Evolutionary conservation across 305 asterid genomes (phyloP).

Genomic region (Fraxinus latifolia): DNA sequence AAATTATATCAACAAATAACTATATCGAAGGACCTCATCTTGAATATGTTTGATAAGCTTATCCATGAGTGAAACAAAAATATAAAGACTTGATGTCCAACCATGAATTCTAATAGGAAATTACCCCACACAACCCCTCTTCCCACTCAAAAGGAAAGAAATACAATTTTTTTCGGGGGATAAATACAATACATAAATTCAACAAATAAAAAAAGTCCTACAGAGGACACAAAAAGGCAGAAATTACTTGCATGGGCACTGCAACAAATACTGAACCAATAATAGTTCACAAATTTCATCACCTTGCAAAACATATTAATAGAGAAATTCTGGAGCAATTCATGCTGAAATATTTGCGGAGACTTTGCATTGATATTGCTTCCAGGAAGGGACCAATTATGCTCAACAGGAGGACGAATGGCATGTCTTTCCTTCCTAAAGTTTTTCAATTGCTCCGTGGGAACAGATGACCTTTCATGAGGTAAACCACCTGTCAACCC

Average conservation of each 20-base stretch:
- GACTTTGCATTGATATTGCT: slow-evolving; percentile 39
- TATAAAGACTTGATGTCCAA: background rate
- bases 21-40: background rate
- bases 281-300: slow-evolving; percentile 12
- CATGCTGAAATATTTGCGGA: slow-evolving; percentile 97
- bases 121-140: background rate
- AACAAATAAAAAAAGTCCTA: slow-evolving; percentile 3
- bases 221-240: slow-evolving; percentile 14
- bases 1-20: background rate
- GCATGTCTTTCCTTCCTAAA: slow-evolving; percentile 80
- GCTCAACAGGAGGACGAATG: slow-evolving; percentile 97
- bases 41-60: background rate
- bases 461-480: slow-evolving; percentile 61
- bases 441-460: slow-evolving; percentile 59
- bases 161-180: background rate
- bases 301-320: slow-evolving; percentile 98
- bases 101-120: background rate
- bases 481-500: slow-evolving; percentile 71
- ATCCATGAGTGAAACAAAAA: background rate
- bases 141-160: background rate
- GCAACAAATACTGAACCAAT: background rate
- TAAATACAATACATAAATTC: background rate
- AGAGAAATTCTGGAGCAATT: slow-evolving; percentile 92
- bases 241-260: background rate
- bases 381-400: slow-evolving; percentile 90